phyloP scores from a whole-genome alignment of 1,139 yeast species.

The Protomyces arabidopsidicola region DNA sequence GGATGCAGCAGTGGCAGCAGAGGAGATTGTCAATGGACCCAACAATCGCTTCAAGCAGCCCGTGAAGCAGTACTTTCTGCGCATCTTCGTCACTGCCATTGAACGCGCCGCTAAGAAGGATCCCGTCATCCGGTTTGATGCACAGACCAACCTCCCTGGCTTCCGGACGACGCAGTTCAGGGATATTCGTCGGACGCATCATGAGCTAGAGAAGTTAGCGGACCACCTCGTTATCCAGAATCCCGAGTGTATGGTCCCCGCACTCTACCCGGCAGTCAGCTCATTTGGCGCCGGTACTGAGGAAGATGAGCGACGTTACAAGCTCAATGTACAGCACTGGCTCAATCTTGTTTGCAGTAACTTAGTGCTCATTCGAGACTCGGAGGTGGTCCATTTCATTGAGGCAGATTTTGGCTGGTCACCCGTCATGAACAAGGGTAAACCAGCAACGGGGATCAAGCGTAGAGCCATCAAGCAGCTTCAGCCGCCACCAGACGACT shows the following conservation, averaged over 20 bases:
- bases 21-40: neutral
- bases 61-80: slow-evolving; percentile 25
- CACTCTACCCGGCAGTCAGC: slow-evolving; percentile 68
- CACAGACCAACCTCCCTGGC: slow-evolving; percentile 60
- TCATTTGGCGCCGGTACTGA: slow-evolving; percentile 79
- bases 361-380: slow-evolving; percentile 77
- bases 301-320: slow-evolving; percentile 63
- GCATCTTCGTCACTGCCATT: slow-evolving; percentile 43
- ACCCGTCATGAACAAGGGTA: slow-evolving; percentile 46
- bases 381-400: slow-evolving; percentile 79
- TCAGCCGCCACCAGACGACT: slow-evolving; percentile 86
- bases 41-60: neutral
- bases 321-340: slow-evolving; percentile 74
- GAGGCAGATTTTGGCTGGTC: slow-evolving; percentile 75
- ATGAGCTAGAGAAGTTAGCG: slow-evolving; percentile 71
- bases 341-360: slow-evolving; percentile 66
- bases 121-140: slow-evolving; percentile 50
- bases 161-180: slow-evolving; percentile 68
- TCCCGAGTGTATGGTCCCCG: slow-evolving; percentile 90
- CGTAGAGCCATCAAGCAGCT: slow-evolving; percentile 88
- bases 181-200: slow-evolving; percentile 73
- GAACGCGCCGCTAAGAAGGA: slow-evolving; percentile 51
- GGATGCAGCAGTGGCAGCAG: neutral
- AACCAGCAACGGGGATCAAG: slow-evolving; percentile 72
- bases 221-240: slow-evolving; percentile 73